phyloP scores from a whole-genome alignment of 129 eudicot species.

The Calendula officinalis region DNA sequence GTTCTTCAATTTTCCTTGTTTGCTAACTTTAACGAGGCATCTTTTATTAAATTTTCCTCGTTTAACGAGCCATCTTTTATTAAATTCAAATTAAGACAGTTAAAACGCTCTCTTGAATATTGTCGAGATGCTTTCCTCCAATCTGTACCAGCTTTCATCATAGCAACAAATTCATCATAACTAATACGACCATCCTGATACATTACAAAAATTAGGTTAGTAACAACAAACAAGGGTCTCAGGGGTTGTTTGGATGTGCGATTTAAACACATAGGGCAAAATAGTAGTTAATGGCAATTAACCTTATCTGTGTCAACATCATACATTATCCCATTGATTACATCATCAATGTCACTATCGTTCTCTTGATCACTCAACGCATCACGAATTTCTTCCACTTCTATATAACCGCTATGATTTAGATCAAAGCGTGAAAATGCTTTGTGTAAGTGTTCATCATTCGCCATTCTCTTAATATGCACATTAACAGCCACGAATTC shows the following conservation, averaged over 20 bases:
- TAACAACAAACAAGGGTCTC: too few species aligned
- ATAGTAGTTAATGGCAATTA: background rate
- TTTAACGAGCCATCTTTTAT: constrained; percentile 64
- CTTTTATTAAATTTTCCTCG: constrained; percentile 59
- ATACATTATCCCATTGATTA: constrained; percentile 66
- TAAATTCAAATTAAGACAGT: constrained; percentile 61
- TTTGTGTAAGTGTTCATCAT: constrained; percentile 80
- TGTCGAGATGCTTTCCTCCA: constrained; percentile 89
- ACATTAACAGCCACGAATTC: constrained; percentile 73
- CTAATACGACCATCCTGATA: constrained; percentile 84
- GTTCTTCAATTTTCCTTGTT: constrained; percentile 30
- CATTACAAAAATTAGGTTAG: background rate
- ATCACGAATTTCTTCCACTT: constrained; percentile 61
- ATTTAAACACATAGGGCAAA: background rate
- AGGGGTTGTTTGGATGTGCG: background rate
- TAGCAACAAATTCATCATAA: constrained; percentile 72
- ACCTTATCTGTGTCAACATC: constrained; percentile 91
- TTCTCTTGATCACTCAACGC: constrained; percentile 69
- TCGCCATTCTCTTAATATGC: constrained; percentile 71
- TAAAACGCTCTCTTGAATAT: constrained; percentile 68
- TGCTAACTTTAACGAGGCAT: constrained; percentile 51
- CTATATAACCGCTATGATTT: constrained; percentile 67
- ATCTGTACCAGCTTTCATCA: constrained; percentile 93
- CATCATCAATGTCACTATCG: constrained; percentile 48
- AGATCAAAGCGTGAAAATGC: constrained; percentile 70